Evolutionary conservation across 2,329 filamentous ascomycete species (phyloP), one percentile per base, ranked within the genome.

Genomic region (Aspergillus hortae): DNA sequence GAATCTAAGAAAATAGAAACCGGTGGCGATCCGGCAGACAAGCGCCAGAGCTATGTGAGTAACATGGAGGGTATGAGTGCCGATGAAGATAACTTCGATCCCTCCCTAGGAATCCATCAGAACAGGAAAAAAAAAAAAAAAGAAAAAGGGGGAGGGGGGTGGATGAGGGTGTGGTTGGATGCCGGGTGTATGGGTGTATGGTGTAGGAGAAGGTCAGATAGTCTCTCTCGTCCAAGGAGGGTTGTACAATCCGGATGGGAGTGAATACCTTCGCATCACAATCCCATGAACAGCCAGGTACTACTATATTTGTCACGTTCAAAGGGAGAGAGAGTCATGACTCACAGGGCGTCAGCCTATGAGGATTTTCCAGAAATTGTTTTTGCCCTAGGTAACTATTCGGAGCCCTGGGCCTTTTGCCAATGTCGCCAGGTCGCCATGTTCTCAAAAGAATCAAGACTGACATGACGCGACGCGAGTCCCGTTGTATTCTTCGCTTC

Each of bases 231-330:
- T 52, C 51, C 46, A 58, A 57, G 55, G 58, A 59, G 56, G 62
- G 62, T 62, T 51, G 56, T 60, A 66, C 61, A 60, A 56, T 54
- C 53, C 50, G 52, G 51, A 51, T 50, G 43, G 45, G 53, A 54
- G 47, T 57, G 46, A 58, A 53, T 49, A 60, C 52, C 32, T 53
- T 48, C 49, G 51, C 50, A 54, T 49, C 47, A 12, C 49, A 46
- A 63, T 58, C 61, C 61, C 61, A 63, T 62, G 61, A 63, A 53
- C 61, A 61, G 36, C 40, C 54, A 59, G 52, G 56, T 60, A 59
- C 56, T 56, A 58, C 53, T 54, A 54, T 59, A 52, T 58, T 60
- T 59, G 61, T 62, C 61, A 63, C 56, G 58, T 57, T 52, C 46
- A 43, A 36, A 38, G 54, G 46, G 52, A 44, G 48, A 40, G 50